Percentiles rank a stretch among this genome's conserved stretches.
Conservation (phyloP, 441 rosid genomes). For the Eruca vesicaria region DNA sequence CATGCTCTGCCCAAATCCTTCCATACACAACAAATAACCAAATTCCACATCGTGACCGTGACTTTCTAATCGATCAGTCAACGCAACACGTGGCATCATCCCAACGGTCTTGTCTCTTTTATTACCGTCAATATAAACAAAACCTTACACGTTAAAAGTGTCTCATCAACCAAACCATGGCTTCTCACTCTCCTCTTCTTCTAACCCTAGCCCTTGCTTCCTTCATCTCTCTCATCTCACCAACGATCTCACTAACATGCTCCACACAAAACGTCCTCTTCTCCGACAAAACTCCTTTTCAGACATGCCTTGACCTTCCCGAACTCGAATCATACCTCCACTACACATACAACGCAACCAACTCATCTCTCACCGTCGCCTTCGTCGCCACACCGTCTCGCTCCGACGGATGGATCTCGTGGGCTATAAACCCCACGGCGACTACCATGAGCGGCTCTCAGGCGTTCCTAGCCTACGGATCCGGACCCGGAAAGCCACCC, state of each 20-base stretch:
- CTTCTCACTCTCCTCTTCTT: constrained; percentile 1
- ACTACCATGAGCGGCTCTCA: constrained; percentile 69
- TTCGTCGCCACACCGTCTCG: constrained; percentile 58
- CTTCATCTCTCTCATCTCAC: constrained; percentile 38
- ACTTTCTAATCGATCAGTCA: constrained; percentile 4
- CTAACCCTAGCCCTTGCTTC: constrained; percentile 14
- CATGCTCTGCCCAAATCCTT: constrained; percentile 28
- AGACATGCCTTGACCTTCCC: constrained; percentile 56
- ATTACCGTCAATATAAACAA: constrained; percentile 3
- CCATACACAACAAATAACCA: not conserved
- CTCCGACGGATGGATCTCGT: constrained; percentile 65
- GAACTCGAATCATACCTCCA: constrained; percentile 58
- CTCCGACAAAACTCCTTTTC: constrained; percentile 30
- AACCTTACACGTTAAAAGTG: not conserved
- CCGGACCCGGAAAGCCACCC: constrained; percentile 14
- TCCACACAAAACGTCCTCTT: constrained; percentile 40
- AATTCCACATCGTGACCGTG: constrained; percentile 19
- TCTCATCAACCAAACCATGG: constrained; percentile 15
- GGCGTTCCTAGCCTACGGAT: constrained; percentile 60
- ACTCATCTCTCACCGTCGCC: constrained; percentile 75
- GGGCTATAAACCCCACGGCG: constrained; percentile 74
- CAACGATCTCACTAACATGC: constrained; percentile 51
- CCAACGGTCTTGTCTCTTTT: not conserved
- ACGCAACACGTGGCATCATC: constrained; percentile 34
- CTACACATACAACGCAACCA: constrained; percentile 64